phyloP scores from a whole-genome alignment of 108 stramenopile species.

The Phaeodactylum tricornutum region DNA sequence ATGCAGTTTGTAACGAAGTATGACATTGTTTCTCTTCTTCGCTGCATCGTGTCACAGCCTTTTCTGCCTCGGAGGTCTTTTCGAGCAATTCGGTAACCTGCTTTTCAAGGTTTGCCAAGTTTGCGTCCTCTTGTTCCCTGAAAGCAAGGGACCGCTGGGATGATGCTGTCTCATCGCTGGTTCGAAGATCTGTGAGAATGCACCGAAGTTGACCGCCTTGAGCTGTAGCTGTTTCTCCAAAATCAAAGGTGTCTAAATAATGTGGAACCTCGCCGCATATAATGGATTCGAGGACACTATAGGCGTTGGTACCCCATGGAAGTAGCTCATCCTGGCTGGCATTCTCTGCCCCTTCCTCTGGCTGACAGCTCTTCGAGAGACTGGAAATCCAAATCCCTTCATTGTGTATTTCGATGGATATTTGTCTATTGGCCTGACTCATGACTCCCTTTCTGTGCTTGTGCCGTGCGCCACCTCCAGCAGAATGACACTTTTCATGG shows the following conservation, averaged over 20 bases:
- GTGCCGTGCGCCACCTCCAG: slow-evolving; percentile 47
- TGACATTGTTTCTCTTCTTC: slow-evolving; percentile 25
- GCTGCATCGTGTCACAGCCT: background rate
- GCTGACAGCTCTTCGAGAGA: slow-evolving; percentile 4
- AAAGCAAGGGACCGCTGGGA: slow-evolving; percentile 31
- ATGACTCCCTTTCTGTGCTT: slow-evolving; percentile 53
- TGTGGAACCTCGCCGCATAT: slow-evolving; percentile 58
- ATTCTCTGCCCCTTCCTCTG: slow-evolving; percentile 5
- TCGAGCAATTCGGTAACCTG: slow-evolving; percentile 6
- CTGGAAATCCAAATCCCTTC: slow-evolving; percentile 60
- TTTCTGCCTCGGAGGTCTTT: slow-evolving; percentile 12
- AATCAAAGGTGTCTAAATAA: slow-evolving; percentile 23
- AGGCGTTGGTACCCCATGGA: slow-evolving; percentile 49
- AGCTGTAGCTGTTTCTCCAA: slow-evolving; percentile 18
- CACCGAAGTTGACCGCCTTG: slow-evolving; percentile 57
- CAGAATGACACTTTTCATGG: slow-evolving; percentile 7
- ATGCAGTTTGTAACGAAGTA: slow-evolving; percentile 1
- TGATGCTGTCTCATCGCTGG: slow-evolving; percentile 45
- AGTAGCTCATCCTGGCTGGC: slow-evolving; percentile 22
- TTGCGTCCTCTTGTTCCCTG: slow-evolving; percentile 18
- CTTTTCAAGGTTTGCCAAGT: slow-evolving; percentile 19
- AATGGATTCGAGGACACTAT: slow-evolving; percentile 37
- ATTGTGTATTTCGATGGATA: slow-evolving; percentile 71
- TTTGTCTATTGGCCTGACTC: slow-evolving; percentile 37
- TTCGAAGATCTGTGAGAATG: slow-evolving; percentile 55